Percentiles rank a stretch among this genome's conserved stretches.
Evolutionary conservation across 495 filamentous ascomycete species (phyloP).

Genomic region (Tuber magnatum): DNA sequence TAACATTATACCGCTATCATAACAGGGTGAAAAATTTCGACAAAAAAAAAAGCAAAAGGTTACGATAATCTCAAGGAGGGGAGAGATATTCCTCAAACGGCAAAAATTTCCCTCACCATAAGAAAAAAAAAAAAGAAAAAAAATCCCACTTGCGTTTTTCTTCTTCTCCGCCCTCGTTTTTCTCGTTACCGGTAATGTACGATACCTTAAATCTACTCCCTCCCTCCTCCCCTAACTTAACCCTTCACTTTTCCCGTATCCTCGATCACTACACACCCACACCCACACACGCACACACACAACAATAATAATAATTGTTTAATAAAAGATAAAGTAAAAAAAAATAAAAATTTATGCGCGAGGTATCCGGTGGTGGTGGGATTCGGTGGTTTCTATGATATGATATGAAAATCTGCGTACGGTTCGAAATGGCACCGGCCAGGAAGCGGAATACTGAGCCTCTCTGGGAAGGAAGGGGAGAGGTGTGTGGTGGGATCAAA

Average conservation of each 20-base stretch:
- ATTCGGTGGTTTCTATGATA: background rate
- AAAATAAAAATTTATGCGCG: background rate
- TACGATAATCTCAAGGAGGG: background rate
- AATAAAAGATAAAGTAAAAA: background rate
- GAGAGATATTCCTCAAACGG: background rate
- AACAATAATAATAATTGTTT: background rate
- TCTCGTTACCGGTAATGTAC: background rate
- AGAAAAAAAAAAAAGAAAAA: too few relatives aligned
- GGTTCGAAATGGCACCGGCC: background rate
- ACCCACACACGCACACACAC: too few relatives aligned
- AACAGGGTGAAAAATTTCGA: background rate
- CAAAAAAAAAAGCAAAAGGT: background rate
- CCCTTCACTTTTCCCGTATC: background rate
- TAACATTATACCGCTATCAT: background rate
- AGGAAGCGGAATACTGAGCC: background rate
- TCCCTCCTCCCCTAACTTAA: background rate
- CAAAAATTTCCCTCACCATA: constrained; percentile 3
- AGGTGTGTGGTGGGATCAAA: background rate
- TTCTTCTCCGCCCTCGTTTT: background rate
- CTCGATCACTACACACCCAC: background rate
- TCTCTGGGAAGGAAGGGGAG: background rate
- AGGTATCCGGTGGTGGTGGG: background rate
- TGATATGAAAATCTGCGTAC: background rate
- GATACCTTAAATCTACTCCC: background rate
- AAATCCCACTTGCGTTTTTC: background rate